These are phyloP conservation scores for Starmerella vitae DNA, from an alignment of 805 yeast species.

Conservation along the genomic window DNA sequence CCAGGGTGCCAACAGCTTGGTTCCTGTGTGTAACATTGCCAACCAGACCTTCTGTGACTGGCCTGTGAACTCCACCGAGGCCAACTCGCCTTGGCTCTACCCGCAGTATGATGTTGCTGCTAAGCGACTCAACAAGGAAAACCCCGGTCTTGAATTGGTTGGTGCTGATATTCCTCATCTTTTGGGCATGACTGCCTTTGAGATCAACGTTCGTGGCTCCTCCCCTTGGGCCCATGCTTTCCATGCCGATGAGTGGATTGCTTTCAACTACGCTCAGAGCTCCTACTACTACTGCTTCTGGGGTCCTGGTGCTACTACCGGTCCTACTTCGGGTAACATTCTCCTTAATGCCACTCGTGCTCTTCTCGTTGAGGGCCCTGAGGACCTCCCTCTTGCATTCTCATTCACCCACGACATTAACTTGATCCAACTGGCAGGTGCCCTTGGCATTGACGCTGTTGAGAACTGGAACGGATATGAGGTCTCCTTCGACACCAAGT, in stretches of 20 bases:
- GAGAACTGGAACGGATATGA: slow-evolving; percentile 28
- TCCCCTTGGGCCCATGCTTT: slow-evolving; percentile 30
- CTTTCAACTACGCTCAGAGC: slow-evolving; percentile 20
- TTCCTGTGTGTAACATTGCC: slow-evolving; percentile 23
- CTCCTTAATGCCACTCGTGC: slow-evolving; percentile 38
- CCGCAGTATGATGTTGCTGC: slow-evolving; percentile 18
- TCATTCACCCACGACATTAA: slow-evolving; percentile 49
- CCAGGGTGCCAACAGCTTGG: slow-evolving; percentile 22
- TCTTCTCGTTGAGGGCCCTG: slow-evolving; percentile 33
- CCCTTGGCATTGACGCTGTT: slow-evolving; percentile 37
- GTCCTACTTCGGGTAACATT: slow-evolving; percentile 32
- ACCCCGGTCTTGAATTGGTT: slow-evolving; percentile 29
- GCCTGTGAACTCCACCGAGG: slow-evolving; percentile 2
- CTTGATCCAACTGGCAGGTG: slow-evolving; percentile 35
- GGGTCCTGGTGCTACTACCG: slow-evolving; percentile 24
- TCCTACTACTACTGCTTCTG: slow-evolving; percentile 20
- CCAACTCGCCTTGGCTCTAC: slow-evolving; percentile 2
- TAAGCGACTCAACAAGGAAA: slow-evolving; percentile 19
- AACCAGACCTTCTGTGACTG: slow-evolving; percentile 26
- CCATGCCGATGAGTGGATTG: slow-evolving; percentile 23
- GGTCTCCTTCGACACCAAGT: slow-evolving; percentile 36
- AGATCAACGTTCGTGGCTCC: slow-evolving; percentile 36
- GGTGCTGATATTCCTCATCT: slow-evolving; percentile 32
- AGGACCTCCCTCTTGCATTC: slow-evolving; percentile 31
- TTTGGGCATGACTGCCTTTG: slow-evolving; percentile 36